Evolutionary conservation across 148 eudicot species (phyloP).

Genomic region (Vaccinium myrtillus): DNA sequence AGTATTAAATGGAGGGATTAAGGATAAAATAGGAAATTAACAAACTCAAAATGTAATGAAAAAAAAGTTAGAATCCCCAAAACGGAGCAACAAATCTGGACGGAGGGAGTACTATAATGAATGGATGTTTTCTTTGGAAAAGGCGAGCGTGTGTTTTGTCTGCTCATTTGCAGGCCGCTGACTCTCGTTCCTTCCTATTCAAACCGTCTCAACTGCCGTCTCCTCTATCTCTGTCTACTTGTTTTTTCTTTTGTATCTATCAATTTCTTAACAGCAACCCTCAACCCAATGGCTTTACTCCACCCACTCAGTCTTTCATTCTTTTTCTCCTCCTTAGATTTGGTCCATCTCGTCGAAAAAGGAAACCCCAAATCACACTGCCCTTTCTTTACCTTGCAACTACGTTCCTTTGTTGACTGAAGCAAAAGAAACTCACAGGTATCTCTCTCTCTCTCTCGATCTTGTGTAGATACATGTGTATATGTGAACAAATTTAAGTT

Average conservation of each 20-base stretch:
- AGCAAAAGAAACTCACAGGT: not conserved
- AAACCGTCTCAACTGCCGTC: not conserved
- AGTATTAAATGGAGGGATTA: too few relatives aligned
- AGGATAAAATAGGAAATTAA: too few relatives aligned
- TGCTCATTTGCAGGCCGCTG: conserved; percentile 2
- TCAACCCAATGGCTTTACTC: conserved; percentile 23
- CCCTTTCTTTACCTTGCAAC: not conserved
- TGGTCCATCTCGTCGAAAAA: too few relatives aligned
- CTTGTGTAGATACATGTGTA: not conserved
- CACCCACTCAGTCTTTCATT: conserved; percentile 11
- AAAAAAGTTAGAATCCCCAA: too few relatives aligned
- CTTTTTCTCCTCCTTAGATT: not conserved
- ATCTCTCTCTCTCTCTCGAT: not conserved
- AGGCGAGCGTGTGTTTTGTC: not conserved
- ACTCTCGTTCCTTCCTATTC: not conserved
- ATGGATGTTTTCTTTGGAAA: not conserved
- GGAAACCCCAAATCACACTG: not conserved
- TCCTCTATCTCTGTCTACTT: not conserved
- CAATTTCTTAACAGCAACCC: not conserved
- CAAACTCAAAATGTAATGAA: too few relatives aligned
- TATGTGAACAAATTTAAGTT: too few relatives aligned
- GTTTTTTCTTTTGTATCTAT: not conserved
- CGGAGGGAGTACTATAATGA: too few relatives aligned
- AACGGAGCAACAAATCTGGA: too few relatives aligned
- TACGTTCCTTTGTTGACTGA: not conserved